Percentiles rank a stretch among this genome's conserved stretches.
Conservation (phyloP, 2,329 filamentous ascomycete genomes). For the Periconia macrospinosa region DNA sequence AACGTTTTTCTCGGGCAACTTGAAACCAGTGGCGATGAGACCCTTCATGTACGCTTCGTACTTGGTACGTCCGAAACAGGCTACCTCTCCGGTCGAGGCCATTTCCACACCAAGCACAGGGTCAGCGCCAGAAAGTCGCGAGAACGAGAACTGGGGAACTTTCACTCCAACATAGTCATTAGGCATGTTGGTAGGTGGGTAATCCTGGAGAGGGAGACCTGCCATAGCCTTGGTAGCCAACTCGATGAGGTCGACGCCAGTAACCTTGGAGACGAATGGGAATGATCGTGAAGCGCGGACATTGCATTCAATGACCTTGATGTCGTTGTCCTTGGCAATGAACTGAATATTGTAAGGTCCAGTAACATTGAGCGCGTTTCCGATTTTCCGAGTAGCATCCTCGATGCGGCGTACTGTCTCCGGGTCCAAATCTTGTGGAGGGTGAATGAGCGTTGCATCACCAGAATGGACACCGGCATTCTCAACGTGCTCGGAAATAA, state of each 20-base stretch:
- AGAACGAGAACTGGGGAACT: constrained; percentile 99
- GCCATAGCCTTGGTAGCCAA: constrained; percentile 98
- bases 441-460: constrained; percentile 92
- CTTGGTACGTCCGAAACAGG: constrained; percentile 92
- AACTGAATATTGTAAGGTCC: constrained; percentile 99
- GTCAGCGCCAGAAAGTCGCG: constrained; percentile 90
- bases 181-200: constrained; percentile 75
- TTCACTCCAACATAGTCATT: constrained; percentile 92
- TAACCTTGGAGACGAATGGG: constrained; percentile 98
- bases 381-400: constrained; percentile 94
- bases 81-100: constrained; percentile 98
- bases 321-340: constrained; percentile 98
- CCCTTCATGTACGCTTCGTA: constrained; percentile 98
- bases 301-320: constrained; percentile 99
- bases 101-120: constrained; percentile 97
- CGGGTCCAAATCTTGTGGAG: constrained; percentile 86
- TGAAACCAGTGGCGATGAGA: constrained; percentile 93
- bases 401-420: constrained; percentile 91
- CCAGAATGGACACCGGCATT: constrained; percentile 98
- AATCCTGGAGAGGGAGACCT: constrained; percentile 77
- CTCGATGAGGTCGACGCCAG: constrained; percentile 96
- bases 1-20: constrained; percentile 92
- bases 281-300: constrained; percentile 95
- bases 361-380: constrained; percentile 88
- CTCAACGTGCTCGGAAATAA: constrained; percentile 98